Evolutionary conservation across 2,329 filamentous ascomycete genomes (phyloP), one percentile per base, ranked within the genome.

Genomic region (Aspergillus fructus): DNA sequence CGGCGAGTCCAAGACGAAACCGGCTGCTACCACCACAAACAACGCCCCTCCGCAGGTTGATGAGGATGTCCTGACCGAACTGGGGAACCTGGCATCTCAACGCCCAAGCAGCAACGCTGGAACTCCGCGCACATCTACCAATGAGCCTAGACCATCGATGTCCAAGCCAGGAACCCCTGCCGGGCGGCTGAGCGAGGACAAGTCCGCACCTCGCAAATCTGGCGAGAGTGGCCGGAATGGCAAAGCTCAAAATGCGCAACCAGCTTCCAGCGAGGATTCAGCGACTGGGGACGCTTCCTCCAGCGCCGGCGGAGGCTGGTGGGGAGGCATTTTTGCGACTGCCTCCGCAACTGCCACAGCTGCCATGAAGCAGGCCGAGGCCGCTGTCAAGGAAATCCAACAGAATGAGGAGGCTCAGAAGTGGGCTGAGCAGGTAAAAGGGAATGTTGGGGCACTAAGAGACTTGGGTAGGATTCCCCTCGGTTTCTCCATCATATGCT

Each of bases 341-440:
- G 92, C 92, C 34, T 85, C 79, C 68, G 90, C 90, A 42, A 93
- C 91, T 0, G 92, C 92, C 37, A 85, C 79, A 53, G 81, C 82
- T 49, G 82, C 82, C 34, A 84, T 96, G 76, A 96, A 96, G 80
- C 91, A 93, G 74, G 93, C 94, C 47, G 93, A 97, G 76, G 91
- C 89, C 7, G 89, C 93, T 0, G 93, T 96, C 63, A 96, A 93
- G 73, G 91, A 97, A 74, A 93, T 99, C 48, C 91, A 96, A 73
- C 89, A 94, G 71, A 97, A 96, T 68, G 92, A 97, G 71, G 94
- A 99, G 74, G 94, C 93, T 51, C 93, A 93, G 79, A 90, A 91
- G 73, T 99, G 93, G 92, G 91, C 93, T 1, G 90, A 96, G 53
- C 93, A 97, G 73, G 89, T 97, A 55, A 88, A 88, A 69, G 93